Evolutionary conservation across 1,284 basidiomycete species (phyloP).

Genomic region (Laetiporus sulphureus): DNA sequence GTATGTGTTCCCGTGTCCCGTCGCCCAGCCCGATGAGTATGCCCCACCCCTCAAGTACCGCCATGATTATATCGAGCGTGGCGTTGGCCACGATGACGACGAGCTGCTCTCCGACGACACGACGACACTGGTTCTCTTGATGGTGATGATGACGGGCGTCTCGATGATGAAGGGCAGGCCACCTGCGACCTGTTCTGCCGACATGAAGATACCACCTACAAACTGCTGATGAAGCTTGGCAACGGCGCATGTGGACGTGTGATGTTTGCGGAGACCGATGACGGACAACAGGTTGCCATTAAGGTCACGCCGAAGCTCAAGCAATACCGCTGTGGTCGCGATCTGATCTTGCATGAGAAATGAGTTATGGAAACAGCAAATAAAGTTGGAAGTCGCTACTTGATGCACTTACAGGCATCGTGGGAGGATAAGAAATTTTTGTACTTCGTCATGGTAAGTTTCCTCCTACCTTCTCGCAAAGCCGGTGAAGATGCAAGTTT

Average conservation of each 20-base stretch:
- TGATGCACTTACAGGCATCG: conserved; percentile 4
- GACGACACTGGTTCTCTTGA: no score
- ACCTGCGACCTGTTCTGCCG: no score
- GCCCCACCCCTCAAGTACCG: no score
- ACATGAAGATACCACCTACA: neutral
- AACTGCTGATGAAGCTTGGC: conserved; percentile 9
- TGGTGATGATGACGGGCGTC: no score
- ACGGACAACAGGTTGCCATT: conserved; percentile 12
- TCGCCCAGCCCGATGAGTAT: no score
- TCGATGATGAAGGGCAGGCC: no score
- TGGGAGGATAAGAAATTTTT: conserved; percentile 13
- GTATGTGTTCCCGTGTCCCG: no score
- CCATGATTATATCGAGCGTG: no score
- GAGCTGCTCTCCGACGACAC: no score
- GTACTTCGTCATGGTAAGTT: conserved; percentile 18
- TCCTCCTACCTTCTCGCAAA: no score
- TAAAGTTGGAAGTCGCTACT: neutral
- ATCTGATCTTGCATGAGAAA: conserved; percentile 7
- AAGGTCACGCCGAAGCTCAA: conserved; percentile 19
- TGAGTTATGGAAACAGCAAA: conserved; percentile 5
- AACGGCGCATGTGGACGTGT: conserved; percentile 12
- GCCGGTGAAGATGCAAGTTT: no score
- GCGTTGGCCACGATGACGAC: no score
- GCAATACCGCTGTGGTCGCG: conserved; percentile 5
- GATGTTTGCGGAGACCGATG: conserved; percentile 6